Evolutionary conservation across 2,329 filamentous ascomycete genomes (phyloP).

Genomic region (Aspergillus hortae): DNA sequence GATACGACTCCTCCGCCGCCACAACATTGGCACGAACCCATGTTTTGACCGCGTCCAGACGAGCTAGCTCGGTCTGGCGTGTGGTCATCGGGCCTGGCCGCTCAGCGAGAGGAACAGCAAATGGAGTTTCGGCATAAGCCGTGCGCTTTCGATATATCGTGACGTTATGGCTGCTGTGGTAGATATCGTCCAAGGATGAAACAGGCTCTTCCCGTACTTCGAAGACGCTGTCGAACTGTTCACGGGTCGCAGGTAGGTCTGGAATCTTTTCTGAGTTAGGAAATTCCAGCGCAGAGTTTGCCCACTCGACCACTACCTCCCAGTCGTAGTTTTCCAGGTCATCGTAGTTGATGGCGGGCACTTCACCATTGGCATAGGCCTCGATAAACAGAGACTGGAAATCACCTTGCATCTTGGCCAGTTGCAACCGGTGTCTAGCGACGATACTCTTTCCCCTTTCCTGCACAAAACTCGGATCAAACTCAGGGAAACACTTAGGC

Average conservation of each 20-base stretch:
- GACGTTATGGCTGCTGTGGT: constrained; percentile 26
- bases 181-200: constrained; percentile 33
- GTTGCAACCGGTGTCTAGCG: constrained; percentile 35
- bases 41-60: constrained; percentile 40
- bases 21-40: constrained; percentile 48
- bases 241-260: constrained; percentile 42
- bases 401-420: constrained; percentile 44
- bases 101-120: constrained; percentile 25
- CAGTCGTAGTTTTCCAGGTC: constrained; percentile 46
- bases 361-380: constrained; percentile 41
- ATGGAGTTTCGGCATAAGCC: constrained; percentile 33
- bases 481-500: constrained; percentile 37
- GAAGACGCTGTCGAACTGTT: constrained; percentile 41
- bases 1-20: constrained; percentile 41
- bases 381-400: constrained; percentile 46
- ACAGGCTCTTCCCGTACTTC: constrained; percentile 36
- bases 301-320: constrained; percentile 46
- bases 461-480: constrained; percentile 36
- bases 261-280: constrained; percentile 35
- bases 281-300: constrained; percentile 37
- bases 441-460: constrained; percentile 36
- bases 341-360: constrained; percentile 44
- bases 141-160: constrained; percentile 34
- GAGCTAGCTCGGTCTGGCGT: constrained; percentile 19
- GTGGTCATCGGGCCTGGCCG: constrained; percentile 3